phyloP scores from a whole-genome alignment of 78 protist genomes.

The slime mould (Dictyostelium discoideum) region DNA sequence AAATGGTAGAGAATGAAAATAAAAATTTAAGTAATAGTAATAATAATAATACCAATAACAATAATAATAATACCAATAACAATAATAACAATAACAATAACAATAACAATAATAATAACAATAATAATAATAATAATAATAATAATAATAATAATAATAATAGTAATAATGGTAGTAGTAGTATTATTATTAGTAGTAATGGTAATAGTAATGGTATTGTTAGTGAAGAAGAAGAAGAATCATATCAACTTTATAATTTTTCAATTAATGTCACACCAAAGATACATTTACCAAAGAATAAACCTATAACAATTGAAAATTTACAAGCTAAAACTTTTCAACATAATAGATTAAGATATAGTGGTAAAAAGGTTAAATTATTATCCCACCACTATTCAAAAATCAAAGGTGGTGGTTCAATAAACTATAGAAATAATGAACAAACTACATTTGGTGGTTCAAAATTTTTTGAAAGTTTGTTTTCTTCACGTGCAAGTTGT shows the following conservation, averaged over 20 bases:
- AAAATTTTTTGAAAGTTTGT: slow-evolving; percentile 5
- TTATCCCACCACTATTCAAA: not conserved
- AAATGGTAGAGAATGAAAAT: not conserved
- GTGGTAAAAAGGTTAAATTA: not conserved
- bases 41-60: not conserved
- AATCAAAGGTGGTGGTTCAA: not conserved
- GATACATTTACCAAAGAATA: slow-evolving; percentile 28
- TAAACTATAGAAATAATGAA: not conserved
- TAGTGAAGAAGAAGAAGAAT: not conserved
- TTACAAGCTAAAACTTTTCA: not conserved
- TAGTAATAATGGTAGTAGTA: not conserved
- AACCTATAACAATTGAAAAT: not conserved
- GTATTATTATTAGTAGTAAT: not conserved
- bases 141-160: not conserved
- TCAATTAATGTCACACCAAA: slow-evolving; percentile 59
- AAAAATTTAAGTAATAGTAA: not conserved
- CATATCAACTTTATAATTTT: slow-evolving; percentile 4
- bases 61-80: not conserved
- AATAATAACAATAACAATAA: not conserved
- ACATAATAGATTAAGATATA: not conserved
- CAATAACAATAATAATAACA: not conserved
- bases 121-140: no score
- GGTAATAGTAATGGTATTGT: not conserved
- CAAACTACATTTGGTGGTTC: slow-evolving; percentile 26
- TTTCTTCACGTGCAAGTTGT: slow-evolving; percentile 12